phyloP scores from a whole-genome alignment of 768 basidiomycete genomes.

The Lactarius psammicola region DNA sequence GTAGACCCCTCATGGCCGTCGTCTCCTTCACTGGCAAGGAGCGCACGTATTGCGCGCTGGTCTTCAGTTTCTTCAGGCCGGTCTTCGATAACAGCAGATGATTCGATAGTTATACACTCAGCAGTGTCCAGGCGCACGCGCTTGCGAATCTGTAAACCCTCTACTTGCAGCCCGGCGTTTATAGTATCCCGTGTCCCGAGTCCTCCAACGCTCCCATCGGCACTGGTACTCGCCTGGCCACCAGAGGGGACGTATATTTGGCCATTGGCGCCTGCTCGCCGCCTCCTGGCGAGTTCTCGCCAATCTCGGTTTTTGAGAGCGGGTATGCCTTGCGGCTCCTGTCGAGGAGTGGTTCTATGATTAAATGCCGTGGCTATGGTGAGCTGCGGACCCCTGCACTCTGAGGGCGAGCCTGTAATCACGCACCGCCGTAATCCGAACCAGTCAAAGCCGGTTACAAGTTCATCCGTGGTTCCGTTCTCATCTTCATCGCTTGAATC shows the following conservation, averaged over 20 bases:
- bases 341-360: slow-evolving; percentile 48
- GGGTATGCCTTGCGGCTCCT: slow-evolving; percentile 61
- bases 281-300: slow-evolving; percentile 72
- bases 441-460: slow-evolving; percentile 68
- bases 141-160: slow-evolving; percentile 60
- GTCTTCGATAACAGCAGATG: slow-evolving; percentile 34
- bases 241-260: slow-evolving; percentile 62
- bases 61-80: slow-evolving; percentile 63
- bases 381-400: slow-evolving; percentile 61
- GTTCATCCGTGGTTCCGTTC: slow-evolving; percentile 52
- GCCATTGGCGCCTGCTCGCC: slow-evolving; percentile 46
- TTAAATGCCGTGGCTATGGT: slow-evolving; percentile 48
- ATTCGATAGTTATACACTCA: slow-evolving; percentile 31
- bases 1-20: slow-evolving; percentile 38
- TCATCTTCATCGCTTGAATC: slow-evolving; percentile 60
- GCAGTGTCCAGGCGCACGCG: slow-evolving; percentile 31
- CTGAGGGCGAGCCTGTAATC: slow-evolving; percentile 19
- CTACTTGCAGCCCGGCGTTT: slow-evolving; percentile 53
- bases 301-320: slow-evolving; percentile 87
- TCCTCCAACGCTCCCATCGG: slow-evolving; percentile 73
- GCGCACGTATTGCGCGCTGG: slow-evolving; percentile 72
- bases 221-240: slow-evolving; percentile 52
- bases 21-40: slow-evolving; percentile 58
- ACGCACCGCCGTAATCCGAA: slow-evolving; percentile 87
- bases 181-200: slow-evolving; percentile 72